Evolutionary conservation across 139 green algal species (phyloP).

Genomic region (Edaphochlamys debaryana): DNA sequence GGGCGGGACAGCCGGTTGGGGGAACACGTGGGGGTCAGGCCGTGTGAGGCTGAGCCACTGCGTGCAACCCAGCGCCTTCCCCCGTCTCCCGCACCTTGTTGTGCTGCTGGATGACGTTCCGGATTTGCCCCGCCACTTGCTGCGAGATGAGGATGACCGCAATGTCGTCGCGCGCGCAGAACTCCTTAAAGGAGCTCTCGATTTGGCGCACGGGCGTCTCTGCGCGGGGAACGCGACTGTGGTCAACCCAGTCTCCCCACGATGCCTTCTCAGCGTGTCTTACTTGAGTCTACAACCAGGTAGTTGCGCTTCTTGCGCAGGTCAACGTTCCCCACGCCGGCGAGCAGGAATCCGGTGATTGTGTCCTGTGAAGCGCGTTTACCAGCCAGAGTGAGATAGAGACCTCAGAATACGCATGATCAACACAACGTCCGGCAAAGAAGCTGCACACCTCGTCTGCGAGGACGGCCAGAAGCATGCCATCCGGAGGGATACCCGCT

Average conservation of each 20-base stretch:
- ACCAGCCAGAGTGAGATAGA: slow-evolving; percentile 24
- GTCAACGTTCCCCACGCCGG: slow-evolving; percentile 96
- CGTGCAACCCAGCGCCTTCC: no score
- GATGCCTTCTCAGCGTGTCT: no score
- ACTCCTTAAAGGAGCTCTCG: slow-evolving; percentile 95
- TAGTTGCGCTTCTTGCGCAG: slow-evolving; percentile 92
- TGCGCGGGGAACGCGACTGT: neutral
- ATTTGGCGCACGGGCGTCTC: slow-evolving; percentile 66
- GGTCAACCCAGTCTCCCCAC: no score
- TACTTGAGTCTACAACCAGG: slow-evolving; percentile 94
- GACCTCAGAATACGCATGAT: neutral
- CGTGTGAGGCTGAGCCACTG: no score
- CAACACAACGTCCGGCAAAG: neutral
- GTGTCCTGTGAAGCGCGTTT: slow-evolving; percentile 89
- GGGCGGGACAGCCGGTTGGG: slow-evolving; percentile 64
- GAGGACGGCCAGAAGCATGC: slow-evolving; percentile 51
- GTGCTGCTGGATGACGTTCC: slow-evolving; percentile 85
- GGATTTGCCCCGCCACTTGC: slow-evolving; percentile 88
- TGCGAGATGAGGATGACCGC: slow-evolving; percentile 97
- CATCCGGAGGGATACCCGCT: no score
- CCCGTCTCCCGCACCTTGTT: slow-evolving; percentile 72
- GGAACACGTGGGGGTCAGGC: neutral
- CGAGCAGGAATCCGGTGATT: slow-evolving; percentile 97
- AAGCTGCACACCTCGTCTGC: slow-evolving; percentile 44
- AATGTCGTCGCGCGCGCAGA: slow-evolving; percentile 91